These are phyloP conservation scores for Thraustotheca clavata DNA, from an alignment of 352 stramenopile genomes.

Conservation along the genomic window DNA sequence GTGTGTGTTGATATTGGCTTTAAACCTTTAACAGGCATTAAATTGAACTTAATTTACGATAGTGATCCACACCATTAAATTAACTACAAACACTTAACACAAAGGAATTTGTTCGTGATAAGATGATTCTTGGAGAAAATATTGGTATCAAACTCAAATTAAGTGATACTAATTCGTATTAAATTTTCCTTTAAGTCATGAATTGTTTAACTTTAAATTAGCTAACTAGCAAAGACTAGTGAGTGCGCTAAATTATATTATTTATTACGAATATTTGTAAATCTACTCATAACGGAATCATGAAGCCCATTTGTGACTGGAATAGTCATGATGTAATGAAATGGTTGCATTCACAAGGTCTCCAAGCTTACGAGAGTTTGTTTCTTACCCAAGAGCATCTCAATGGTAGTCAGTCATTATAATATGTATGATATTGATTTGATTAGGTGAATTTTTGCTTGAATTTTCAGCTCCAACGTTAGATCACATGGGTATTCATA, in stretches of 20 bases:
- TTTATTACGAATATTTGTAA: neutral
- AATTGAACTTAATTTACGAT: too few relatives aligned
- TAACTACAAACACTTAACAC: too few relatives aligned
- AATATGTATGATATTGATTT: neutral
- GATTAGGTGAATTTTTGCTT: slow-evolving; percentile 4
- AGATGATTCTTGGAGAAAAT: too few relatives aligned
- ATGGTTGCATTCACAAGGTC: neutral
- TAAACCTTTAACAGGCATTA: too few relatives aligned
- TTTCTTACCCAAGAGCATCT: neutral
- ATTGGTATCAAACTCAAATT: too few relatives aligned
- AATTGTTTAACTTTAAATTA: slow-evolving; percentile 2
- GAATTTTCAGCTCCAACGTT: neutral
- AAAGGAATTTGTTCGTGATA: too few relatives aligned
- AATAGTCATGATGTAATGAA: neutral
- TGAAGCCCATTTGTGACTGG: slow-evolving; percentile 8
- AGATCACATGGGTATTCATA: slow-evolving; percentile 8
- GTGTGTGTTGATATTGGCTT: too few relatives aligned
- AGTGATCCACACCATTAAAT: too few relatives aligned
- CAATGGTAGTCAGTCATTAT: neutral
- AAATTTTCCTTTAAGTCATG: too few relatives aligned
- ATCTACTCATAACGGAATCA: neutral
- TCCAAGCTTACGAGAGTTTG: neutral
- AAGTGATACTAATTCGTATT: too few relatives aligned
- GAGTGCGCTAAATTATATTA: neutral
- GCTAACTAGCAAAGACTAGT: neutral